A percentile compares a stretch with the other conserved stretches of the same genome.
Conservation (phyloP, 2,329 filamentous ascomycete species). For the Phialemoniopsis sp. region DNA sequence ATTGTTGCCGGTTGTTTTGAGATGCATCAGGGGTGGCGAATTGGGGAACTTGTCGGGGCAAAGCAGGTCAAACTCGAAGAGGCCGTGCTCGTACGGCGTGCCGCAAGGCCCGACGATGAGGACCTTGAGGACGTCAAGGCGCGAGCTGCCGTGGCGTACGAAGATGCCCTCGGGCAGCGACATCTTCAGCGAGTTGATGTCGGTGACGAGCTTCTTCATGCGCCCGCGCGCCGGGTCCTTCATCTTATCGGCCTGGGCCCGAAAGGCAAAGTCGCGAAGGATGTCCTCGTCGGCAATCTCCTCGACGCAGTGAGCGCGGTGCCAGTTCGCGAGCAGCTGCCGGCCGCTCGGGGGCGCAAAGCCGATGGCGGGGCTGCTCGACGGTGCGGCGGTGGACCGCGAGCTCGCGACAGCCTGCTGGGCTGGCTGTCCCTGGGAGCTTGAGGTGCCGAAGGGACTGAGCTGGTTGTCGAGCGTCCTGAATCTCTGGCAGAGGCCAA, state of each 20-base stretch:
- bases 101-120: slow-evolving; percentile 42
- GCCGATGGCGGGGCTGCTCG: too few relatives aligned
- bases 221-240: slow-evolving; percentile 22
- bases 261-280: slow-evolving; percentile 18
- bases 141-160: slow-evolving; percentile 36
- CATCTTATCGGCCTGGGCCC: slow-evolving; percentile 8
- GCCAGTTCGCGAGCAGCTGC: slow-evolving; percentile 21
- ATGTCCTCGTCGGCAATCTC: slow-evolving; percentile 29
- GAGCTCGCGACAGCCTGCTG: too few relatives aligned
- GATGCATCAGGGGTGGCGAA: slow-evolving; percentile 32
- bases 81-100: slow-evolving; percentile 48
- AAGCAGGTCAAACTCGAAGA: slow-evolving; percentile 52
- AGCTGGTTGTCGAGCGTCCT: slow-evolving; percentile 18
- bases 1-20: slow-evolving; percentile 39
- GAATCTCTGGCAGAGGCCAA: slow-evolving; percentile 26
- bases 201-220: slow-evolving; percentile 41
- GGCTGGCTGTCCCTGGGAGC: too few relatives aligned
- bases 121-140: slow-evolving; percentile 45
- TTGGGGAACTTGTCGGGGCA: slow-evolving; percentile 35
- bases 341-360: slow-evolving; percentile 1
- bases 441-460: too few relatives aligned
- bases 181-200: slow-evolving; percentile 38
- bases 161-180: slow-evolving; percentile 47
- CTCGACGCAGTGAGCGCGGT: slow-evolving; percentile 24
- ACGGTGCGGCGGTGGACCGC: too few relatives aligned